These are phyloP conservation scores for Thozetella sp. DNA, from an alignment of 495 filamentous ascomycete genomes.

Conservation along the genomic window DNA sequence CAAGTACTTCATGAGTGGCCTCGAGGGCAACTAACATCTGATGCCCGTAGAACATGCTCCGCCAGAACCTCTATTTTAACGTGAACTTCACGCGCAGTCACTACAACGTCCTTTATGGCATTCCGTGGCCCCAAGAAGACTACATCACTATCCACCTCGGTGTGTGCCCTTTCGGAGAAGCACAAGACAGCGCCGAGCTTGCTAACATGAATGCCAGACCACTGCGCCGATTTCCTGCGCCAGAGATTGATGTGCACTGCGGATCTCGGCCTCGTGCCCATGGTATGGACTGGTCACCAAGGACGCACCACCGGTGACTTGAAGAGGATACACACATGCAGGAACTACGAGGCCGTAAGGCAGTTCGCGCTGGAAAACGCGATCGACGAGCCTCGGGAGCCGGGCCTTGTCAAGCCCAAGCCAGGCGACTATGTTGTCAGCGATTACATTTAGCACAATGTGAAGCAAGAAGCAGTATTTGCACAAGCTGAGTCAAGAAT, in stretches of 20 bases:
- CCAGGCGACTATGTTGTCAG: constrained; percentile 14
- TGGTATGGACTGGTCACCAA: constrained; percentile 11
- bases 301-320: constrained; percentile 10
- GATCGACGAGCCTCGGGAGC: constrained; percentile 5
- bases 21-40: too few species aligned
- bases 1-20: too few species aligned
- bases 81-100: constrained; percentile 14
- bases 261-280: constrained; percentile 11
- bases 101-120: constrained; percentile 6
- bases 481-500: too few species aligned
- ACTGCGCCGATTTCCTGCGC: constrained; percentile 13
- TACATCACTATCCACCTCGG: constrained; percentile 14
- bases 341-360: constrained; percentile 12
- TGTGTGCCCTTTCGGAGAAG: neutral
- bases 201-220: constrained; percentile 7
- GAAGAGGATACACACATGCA: constrained; percentile 11
- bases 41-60: constrained; percentile 9
- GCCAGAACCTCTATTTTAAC: constrained; percentile 14
- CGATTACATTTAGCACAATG: constrained; percentile 12
- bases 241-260: constrained; percentile 15
- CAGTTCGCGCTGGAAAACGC: constrained; percentile 6
- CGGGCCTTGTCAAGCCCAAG: constrained; percentile 11
- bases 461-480: neutral
- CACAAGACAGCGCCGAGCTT: neutral
- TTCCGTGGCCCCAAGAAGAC: constrained; percentile 7